Evolutionary conservation across 805 yeast species (phyloP).

Genomic region (Lipomyces lipofer): DNA sequence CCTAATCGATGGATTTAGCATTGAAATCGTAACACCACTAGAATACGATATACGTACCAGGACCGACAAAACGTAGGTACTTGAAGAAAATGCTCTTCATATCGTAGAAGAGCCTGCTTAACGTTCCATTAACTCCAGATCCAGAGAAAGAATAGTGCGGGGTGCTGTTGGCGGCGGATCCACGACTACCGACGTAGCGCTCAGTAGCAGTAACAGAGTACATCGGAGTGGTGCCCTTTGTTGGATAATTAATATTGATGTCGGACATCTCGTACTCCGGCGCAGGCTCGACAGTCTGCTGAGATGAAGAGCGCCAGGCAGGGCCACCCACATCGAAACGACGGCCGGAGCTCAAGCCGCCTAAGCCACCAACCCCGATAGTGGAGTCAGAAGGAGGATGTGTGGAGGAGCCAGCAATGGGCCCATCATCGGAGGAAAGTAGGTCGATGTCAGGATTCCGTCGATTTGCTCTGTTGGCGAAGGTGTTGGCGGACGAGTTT

Average conservation of each 20-base stretch:
- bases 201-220: background rate
- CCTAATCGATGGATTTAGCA: slow-evolving; percentile 40
- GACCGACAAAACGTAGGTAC: slow-evolving; percentile 76
- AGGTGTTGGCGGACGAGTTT: slow-evolving; percentile 26
- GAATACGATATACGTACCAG: slow-evolving; percentile 46
- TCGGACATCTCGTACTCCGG: background rate
- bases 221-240: background rate
- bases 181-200: background rate
- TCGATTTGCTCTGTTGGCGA: slow-evolving; percentile 11
- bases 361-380: no score
- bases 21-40: background rate
- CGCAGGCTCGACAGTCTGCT: background rate
- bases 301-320: no score
- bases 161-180: background rate
- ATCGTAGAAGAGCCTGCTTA: background rate
- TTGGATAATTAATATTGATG: background rate
- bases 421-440: background rate
- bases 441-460: slow-evolving; percentile 4
- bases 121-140: no score
- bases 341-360: no score
- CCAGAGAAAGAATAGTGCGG: background rate
- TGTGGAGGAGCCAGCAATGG: background rate
- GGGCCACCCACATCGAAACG: no score
- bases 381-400: background rate
- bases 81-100: slow-evolving; percentile 40